These are phyloP conservation scores for Magnusiomyces fungicola DNA, from an alignment of 1,139 yeast species.

Conservation along the genomic window DNA sequence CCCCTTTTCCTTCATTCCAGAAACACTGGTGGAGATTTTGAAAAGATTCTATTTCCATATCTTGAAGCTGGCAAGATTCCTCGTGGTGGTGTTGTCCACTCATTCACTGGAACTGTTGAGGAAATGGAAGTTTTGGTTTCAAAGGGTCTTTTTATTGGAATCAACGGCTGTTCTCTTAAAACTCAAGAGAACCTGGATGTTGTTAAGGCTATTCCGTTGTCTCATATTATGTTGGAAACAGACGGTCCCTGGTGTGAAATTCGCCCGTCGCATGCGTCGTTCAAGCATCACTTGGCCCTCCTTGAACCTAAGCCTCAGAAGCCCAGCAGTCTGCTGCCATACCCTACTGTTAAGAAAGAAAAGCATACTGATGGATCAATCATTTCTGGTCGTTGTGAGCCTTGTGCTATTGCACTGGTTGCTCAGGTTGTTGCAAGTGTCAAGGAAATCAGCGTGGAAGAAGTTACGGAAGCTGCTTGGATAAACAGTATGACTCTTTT, in stretches of 20 bases:
- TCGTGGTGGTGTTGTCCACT: constrained; percentile 74
- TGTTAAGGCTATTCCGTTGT: constrained; percentile 57
- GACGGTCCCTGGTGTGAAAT: constrained; percentile 99
- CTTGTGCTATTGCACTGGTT: constrained; percentile 73
- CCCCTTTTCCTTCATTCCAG: constrained; percentile 91
- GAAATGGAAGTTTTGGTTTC: constrained; percentile 49
- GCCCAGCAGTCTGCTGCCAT: constrained; percentile 41
- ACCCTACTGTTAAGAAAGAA: constrained; percentile 59
- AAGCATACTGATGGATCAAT: constrained; percentile 43
- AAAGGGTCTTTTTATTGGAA: constrained; percentile 64
- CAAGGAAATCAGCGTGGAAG: constrained; percentile 42
- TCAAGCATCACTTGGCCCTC: constrained; percentile 38
- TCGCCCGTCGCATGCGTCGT: constrained; percentile 73
- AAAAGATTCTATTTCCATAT: constrained; percentile 52
- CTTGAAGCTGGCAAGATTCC: constrained; percentile 14
- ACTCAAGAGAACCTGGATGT: constrained; percentile 66
- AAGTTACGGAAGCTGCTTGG: constrained; percentile 57
- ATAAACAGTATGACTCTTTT: constrained; percentile 56
- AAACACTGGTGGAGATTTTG: constrained; percentile 77
- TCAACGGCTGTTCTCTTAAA: constrained; percentile 89
- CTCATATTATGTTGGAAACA: constrained; percentile 73
- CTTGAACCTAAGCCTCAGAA: constrained; percentile 36
- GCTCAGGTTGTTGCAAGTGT: constrained; percentile 69
- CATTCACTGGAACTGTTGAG: constrained; percentile 77
- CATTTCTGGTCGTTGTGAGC: constrained; percentile 85